Conservation (phyloP, 179 eudicot genomes). For the Sideroxylon spinosum region DNA sequence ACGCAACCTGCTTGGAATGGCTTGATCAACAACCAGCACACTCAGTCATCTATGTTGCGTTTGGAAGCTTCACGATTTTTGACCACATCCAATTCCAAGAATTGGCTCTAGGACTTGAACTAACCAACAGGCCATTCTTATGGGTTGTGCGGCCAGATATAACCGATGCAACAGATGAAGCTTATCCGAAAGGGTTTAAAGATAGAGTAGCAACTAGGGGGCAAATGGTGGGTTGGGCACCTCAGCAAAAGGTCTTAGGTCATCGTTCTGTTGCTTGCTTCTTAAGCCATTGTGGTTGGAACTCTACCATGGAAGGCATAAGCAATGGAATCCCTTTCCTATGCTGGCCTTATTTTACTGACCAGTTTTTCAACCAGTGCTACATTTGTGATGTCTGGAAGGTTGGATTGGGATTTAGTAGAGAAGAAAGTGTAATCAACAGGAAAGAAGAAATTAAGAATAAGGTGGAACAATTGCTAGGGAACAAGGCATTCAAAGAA, state of each 20-base stretch:
- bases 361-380: constrained; percentile 18
- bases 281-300: constrained; percentile 25
- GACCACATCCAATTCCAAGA: constrained; percentile 6
- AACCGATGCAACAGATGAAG: neutral
- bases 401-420: constrained; percentile 17
- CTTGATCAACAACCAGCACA: constrained; percentile 16
- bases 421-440: constrained; percentile 11
- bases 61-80: constrained; percentile 11
- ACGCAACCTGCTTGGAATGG: constrained; percentile 16
- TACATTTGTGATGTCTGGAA: constrained; percentile 26
- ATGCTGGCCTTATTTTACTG: constrained; percentile 26
- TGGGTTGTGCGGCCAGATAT: constrained; percentile 21
- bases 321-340: constrained; percentile 25
- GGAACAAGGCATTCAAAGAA: neutral
- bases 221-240: constrained; percentile 22
- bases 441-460: constrained; percentile 13
- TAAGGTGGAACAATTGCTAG: constrained; percentile 17
- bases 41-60: constrained; percentile 18
- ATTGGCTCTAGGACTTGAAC: constrained; percentile 12
- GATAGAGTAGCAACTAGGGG: constrained; percentile 12
- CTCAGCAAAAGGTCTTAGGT: constrained; percentile 17
- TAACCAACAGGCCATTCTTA: constrained; percentile 1
- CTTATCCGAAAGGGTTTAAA: constrained; percentile 21
- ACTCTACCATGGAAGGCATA: constrained; percentile 18
- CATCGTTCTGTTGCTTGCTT: constrained; percentile 23